A percentile compares a stretch with the other conserved stretches of the same genome.
Conservation (phyloP, 2,329 filamentous ascomycete species). For the Nothomitra cinnamomea region DNA sequence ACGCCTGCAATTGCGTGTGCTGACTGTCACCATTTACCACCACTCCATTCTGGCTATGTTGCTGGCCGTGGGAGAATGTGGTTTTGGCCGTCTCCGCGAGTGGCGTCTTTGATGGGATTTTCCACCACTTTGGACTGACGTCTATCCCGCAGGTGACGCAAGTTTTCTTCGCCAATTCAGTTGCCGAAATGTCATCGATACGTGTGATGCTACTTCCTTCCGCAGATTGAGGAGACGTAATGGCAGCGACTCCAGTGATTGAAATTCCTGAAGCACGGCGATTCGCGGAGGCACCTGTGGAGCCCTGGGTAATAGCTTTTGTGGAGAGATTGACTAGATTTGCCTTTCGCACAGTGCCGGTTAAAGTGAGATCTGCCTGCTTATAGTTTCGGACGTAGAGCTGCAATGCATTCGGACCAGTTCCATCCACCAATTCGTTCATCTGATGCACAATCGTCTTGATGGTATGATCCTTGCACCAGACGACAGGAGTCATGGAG, state of each 20-base stretch:
- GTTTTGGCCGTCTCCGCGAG: background rate
- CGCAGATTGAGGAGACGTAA: slow-evolving; percentile 2
- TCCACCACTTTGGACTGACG: slow-evolving; percentile 47
- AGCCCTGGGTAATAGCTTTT: slow-evolving; percentile 26
- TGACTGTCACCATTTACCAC: background rate
- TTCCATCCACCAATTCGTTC: slow-evolving; percentile 54
- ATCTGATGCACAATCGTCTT: slow-evolving; percentile 63
- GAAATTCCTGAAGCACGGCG: slow-evolving; percentile 19
- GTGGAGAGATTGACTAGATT: slow-evolving; percentile 53
- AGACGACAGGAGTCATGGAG: slow-evolving; percentile 67
- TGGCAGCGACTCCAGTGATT: background rate
- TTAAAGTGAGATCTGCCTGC: slow-evolving; percentile 78
- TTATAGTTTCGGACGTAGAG: slow-evolving; percentile 82
- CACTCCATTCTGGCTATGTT: slow-evolving; percentile 4
- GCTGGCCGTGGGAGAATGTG: background rate
- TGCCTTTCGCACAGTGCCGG: slow-evolving; percentile 84
- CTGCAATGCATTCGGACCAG: slow-evolving; percentile 65
- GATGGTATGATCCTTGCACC: slow-evolving; percentile 77
- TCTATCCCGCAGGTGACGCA: slow-evolving; percentile 52
- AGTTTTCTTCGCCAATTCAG: slow-evolving; percentile 31
- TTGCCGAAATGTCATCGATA: background rate
- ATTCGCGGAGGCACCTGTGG: background rate
- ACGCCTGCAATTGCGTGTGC: background rate
- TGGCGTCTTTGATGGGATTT: slow-evolving; percentile 9
- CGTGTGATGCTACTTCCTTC: background rate